Evolutionary conservation across 257 asterid genomes (phyloP).

Genomic region (Thymus mandschuricus): DNA sequence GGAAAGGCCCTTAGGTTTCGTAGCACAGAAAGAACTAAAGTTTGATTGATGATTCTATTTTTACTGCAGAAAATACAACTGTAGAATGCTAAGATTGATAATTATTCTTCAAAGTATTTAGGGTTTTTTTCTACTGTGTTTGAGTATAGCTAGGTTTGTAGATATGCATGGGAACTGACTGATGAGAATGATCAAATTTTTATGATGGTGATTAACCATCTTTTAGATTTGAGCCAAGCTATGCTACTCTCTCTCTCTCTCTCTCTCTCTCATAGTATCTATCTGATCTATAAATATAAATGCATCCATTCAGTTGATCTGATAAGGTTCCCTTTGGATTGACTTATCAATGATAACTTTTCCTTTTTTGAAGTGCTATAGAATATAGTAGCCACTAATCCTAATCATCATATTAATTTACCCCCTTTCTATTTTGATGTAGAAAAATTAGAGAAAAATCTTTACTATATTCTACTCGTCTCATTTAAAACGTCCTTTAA

Average conservation of each 20-base stretch:
- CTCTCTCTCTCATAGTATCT: too few species aligned
- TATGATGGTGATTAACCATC: conserved; percentile 32
- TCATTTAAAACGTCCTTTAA: too few species aligned
- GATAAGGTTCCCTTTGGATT: conserved; percentile 45
- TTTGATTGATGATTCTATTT: too few species aligned
- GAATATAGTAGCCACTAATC: neutral
- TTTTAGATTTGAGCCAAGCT: conserved; percentile 33
- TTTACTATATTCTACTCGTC: too few species aligned
- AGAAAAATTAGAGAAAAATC: too few species aligned
- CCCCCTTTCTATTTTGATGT: too few species aligned
- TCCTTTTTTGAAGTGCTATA: conserved; percentile 51
- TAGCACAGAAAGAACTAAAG: too few species aligned
- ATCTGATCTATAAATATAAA: neutral
- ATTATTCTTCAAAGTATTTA: neutral
- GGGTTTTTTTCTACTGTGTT: neutral
- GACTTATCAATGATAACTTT: conserved; percentile 54
- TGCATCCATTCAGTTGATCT: conserved; percentile 20
- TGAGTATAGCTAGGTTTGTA: neutral
- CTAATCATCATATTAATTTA: too few species aligned
- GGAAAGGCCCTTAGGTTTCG: too few species aligned
- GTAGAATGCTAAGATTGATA: too few species aligned
- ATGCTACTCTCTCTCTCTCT: neutral
- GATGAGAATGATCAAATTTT: conserved; percentile 53
- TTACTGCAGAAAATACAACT: too few species aligned
- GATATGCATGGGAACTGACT: conserved; percentile 36